phyloP scores from a whole-genome alignment of 495 filamentous ascomycete genomes.

The Aspergillus conjunctus region DNA sequence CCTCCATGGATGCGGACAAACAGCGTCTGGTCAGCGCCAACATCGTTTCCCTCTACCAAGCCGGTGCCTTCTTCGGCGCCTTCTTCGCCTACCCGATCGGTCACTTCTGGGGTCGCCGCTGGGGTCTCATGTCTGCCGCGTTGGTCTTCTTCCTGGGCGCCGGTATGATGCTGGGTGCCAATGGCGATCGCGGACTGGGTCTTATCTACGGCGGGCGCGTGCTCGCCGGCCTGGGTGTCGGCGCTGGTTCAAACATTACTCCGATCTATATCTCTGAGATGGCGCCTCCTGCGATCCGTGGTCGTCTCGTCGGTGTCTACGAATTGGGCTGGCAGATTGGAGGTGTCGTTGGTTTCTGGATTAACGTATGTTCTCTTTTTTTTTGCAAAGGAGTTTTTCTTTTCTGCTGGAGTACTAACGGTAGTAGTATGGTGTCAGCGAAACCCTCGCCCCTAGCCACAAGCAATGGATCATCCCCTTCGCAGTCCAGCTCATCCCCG shows the following conservation, averaged over 20 bases:
- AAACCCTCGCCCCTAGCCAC: slow-evolving; percentile 33
- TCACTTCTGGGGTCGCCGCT: slow-evolving; percentile 58
- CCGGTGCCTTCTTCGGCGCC: slow-evolving; percentile 67
- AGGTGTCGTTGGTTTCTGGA: slow-evolving; percentile 74
- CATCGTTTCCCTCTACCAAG: slow-evolving; percentile 70
- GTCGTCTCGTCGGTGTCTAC: slow-evolving; percentile 75
- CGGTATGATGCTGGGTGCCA: slow-evolving; percentile 64
- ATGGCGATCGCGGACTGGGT: slow-evolving; percentile 57
- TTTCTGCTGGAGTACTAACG: background rate
- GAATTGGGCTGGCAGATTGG: slow-evolving; percentile 76
- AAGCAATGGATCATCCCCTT: slow-evolving; percentile 61
- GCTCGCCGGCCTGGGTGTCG: slow-evolving; percentile 72
- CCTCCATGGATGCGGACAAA: slow-evolving; percentile 37
- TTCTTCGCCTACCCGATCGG: slow-evolving; percentile 58
- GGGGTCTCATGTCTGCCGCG: slow-evolving; percentile 52
- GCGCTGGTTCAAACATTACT: slow-evolving; percentile 74
- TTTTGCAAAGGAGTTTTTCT: background rate
- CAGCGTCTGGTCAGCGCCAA: slow-evolving; percentile 62
- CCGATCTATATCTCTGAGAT: slow-evolving; percentile 83
- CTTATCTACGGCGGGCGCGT: slow-evolving; percentile 71
- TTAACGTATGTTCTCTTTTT: slow-evolving; percentile 50
- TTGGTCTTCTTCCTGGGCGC: slow-evolving; percentile 65
- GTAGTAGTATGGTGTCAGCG: slow-evolving; percentile 43
- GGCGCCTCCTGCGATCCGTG: slow-evolving; percentile 77
- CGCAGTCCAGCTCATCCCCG: slow-evolving; percentile 58